These are phyloP conservation scores for Miamiensis avidus DNA, from an alignment of 169 alveolate species.

Conservation along the genomic window DNA sequence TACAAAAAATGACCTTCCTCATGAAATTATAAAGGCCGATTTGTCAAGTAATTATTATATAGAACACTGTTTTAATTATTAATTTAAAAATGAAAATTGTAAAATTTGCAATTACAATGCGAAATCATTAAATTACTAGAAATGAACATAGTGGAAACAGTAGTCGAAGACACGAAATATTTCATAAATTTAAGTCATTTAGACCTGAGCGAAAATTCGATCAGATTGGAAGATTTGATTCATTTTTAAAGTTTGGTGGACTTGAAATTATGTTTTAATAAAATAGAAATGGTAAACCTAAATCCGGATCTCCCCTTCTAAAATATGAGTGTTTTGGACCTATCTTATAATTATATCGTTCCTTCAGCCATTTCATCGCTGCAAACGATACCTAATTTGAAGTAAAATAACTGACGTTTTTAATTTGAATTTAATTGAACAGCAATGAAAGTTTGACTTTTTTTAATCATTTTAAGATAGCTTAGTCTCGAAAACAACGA, in stretches of 20 bases:
- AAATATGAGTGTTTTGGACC: constrained; percentile 14
- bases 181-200: constrained; percentile 39
- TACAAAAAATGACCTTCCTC: constrained; percentile 43
- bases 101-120: too few relatives aligned
- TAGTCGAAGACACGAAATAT: constrained; percentile 37
- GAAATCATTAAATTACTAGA: constrained; percentile 19
- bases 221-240: constrained; percentile 38
- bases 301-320: constrained; percentile 19
- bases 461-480: not conserved
- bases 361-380: constrained; percentile 22
- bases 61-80: not conserved
- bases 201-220: constrained; percentile 40
- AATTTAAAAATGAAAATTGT: too few relatives aligned
- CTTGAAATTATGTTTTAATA: constrained; percentile 33
- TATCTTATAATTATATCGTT: constrained; percentile 36
- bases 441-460: too few relatives aligned
- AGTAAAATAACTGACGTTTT: not conserved
- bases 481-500: constrained; percentile 37
- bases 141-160: constrained; percentile 16
- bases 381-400: constrained; percentile 19
- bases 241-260: constrained; percentile 25
- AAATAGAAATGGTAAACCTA: constrained; percentile 22
- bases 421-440: too few relatives aligned
- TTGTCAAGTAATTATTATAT: constrained; percentile 40
- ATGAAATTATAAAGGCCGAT: constrained; percentile 41